Conservation (phyloP, 768 basidiomycete species). For the Tephrocybe sp. region DNA sequence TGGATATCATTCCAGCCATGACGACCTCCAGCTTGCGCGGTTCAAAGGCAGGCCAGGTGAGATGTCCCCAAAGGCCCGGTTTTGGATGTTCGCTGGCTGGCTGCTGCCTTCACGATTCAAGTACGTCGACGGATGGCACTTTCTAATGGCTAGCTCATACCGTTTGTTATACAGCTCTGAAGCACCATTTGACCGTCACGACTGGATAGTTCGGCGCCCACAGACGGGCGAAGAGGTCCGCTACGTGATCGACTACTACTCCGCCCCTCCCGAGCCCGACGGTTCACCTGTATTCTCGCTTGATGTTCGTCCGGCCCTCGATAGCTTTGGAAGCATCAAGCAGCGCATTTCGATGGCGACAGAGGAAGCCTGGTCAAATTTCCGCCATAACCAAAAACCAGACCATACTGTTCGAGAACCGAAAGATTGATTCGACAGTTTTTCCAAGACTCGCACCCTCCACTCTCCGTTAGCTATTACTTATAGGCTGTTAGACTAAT, state of each 20-base stretch:
- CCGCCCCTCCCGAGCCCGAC: constrained; percentile 84
- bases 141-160: neutral
- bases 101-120: constrained; percentile 88
- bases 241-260: constrained; percentile 99
- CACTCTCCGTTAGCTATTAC: constrained; percentile 1
- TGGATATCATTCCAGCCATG: constrained; percentile 45
- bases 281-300: constrained; percentile 94
- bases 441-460: neutral
- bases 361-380: constrained; percentile 61
- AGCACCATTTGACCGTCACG: constrained; percentile 97
- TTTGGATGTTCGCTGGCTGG: constrained; percentile 86
- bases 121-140: constrained; percentile 43
- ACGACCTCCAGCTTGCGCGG: constrained; percentile 72
- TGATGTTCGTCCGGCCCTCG: constrained; percentile 94
- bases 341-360: constrained; percentile 72
- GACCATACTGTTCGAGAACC: constrained; percentile 18
- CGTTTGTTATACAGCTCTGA: constrained; percentile 56
- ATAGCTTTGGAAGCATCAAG: constrained; percentile 75
- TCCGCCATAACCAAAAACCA: constrained; percentile 35
- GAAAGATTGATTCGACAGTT: constrained; percentile 2
- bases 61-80: constrained; percentile 90
- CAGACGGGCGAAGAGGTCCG: constrained; percentile 80
- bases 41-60: constrained; percentile 93
- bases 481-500: neutral
- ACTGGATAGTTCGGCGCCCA: constrained; percentile 91